Conservation (phyloP, 75 land plant genomes). For the Cupressus sempervirens region DNA sequence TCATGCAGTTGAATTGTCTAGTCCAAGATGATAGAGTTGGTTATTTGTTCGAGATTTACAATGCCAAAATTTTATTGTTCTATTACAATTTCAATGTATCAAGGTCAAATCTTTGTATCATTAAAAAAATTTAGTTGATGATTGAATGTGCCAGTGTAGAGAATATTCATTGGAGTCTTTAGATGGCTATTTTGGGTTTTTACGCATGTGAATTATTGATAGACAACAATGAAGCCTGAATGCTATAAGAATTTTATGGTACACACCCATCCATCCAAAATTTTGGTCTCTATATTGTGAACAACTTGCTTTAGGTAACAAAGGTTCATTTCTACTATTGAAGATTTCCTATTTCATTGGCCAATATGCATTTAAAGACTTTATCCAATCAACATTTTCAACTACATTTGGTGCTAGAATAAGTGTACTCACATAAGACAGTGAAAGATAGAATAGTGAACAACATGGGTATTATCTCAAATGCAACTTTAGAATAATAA, state of each 20-base stretch:
- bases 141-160: slow-evolving; percentile 11
- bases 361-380: slow-evolving; percentile 7
- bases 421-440: slow-evolving; percentile 7
- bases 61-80: no score
- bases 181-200: slow-evolving; percentile 8
- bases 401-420: not conserved
- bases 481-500: no score
- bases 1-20: no score
- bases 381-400: not conserved
- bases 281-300: slow-evolving; percentile 9
- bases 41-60: no score
- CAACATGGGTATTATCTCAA: no score
- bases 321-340: slow-evolving; percentile 10
- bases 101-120: no score
- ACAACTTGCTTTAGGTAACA: not conserved
- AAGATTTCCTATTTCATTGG: slow-evolving; percentile 5
- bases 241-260: slow-evolving; percentile 9
- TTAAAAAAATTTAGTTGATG: slow-evolving; percentile 28
- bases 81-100: no score
- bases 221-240: not conserved
- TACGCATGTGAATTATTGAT: slow-evolving; percentile 4
- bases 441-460: no score
- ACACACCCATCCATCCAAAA: slow-evolving; percentile 6
- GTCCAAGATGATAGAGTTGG: no score
- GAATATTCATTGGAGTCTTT: slow-evolving; percentile 7